These are phyloP conservation scores for Nannizziopsis barbatae DNA, from an alignment of 2,329 filamentous ascomycete genomes.

Conservation along the genomic window DNA sequence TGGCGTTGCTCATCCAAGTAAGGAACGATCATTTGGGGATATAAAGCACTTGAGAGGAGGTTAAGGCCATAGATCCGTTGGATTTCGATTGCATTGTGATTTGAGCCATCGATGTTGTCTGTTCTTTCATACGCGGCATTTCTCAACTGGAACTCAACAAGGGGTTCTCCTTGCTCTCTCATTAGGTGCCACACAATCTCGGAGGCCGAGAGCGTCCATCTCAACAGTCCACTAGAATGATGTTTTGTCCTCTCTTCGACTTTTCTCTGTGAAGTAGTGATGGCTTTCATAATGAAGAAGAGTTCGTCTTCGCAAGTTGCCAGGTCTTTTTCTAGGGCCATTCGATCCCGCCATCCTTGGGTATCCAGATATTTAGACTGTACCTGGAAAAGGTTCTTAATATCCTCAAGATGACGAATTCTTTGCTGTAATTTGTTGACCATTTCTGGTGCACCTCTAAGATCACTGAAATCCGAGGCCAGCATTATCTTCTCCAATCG, in stretches of 20 bases:
- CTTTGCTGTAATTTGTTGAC: constrained; percentile 83
- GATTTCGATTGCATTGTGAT: constrained; percentile 83
- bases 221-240: constrained; percentile 66
- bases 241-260: constrained; percentile 57
- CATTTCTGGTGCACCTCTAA: constrained; percentile 86
- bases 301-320: constrained; percentile 87
- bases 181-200: constrained; percentile 98
- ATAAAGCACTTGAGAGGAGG: constrained; percentile 76
- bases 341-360: constrained; percentile 80
- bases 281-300: constrained; percentile 99
- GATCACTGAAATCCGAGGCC: constrained; percentile 93
- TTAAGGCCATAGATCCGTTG: constrained; percentile 83
- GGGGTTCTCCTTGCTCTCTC: constrained; percentile 69
- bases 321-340: constrained; percentile 80
- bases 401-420: constrained; percentile 86
- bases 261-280: constrained; percentile 88
- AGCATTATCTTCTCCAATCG: constrained; percentile 97
- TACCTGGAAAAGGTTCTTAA: constrained; percentile 92
- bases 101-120: constrained; percentile 93
- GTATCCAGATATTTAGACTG: constrained; percentile 78
- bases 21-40: constrained; percentile 89
- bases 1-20: constrained; percentile 59
- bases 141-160: constrained; percentile 86
- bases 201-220: constrained; percentile 86
- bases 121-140: constrained; percentile 89